Conservation (phyloP, 2,329 filamentous ascomycete species). For the Alternaria sp. region DNA sequence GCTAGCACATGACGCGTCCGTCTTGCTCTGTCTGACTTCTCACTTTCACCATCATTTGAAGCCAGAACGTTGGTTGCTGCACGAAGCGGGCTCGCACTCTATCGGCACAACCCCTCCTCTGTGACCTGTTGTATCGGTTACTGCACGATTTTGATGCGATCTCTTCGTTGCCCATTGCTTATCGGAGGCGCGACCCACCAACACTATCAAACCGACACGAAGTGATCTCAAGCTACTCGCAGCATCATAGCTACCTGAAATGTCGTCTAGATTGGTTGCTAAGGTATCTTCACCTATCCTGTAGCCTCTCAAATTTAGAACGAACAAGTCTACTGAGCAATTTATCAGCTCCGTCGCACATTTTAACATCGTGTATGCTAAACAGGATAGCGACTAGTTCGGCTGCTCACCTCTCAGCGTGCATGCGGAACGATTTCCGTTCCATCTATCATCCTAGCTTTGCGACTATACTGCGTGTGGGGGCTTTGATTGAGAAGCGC, state of each 20-base stretch:
- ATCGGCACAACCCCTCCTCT: background rate
- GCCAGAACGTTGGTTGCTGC: background rate
- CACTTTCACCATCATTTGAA: background rate
- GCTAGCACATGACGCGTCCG: constrained; percentile 1
- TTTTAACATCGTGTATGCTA: background rate
- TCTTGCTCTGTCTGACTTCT: background rate
- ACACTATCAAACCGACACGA: background rate
- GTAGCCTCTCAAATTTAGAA: background rate
- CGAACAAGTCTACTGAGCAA: background rate
- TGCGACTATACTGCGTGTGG: background rate
- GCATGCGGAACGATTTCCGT: background rate
- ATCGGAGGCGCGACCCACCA: background rate
- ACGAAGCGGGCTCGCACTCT: background rate
- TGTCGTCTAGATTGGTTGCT: background rate
- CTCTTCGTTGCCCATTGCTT: background rate
- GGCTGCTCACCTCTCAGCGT: background rate
- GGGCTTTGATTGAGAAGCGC: background rate
- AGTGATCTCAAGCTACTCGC: background rate
- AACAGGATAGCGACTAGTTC: background rate
- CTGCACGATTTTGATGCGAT: background rate
- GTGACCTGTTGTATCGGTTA: background rate
- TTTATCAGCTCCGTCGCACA: background rate
- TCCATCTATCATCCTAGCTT: background rate
- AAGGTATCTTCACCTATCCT: background rate
- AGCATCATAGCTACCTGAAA: background rate